phyloP scores from a whole-genome alignment of 306 rosid species.

The Dalbergia cochinchinensis region DNA sequence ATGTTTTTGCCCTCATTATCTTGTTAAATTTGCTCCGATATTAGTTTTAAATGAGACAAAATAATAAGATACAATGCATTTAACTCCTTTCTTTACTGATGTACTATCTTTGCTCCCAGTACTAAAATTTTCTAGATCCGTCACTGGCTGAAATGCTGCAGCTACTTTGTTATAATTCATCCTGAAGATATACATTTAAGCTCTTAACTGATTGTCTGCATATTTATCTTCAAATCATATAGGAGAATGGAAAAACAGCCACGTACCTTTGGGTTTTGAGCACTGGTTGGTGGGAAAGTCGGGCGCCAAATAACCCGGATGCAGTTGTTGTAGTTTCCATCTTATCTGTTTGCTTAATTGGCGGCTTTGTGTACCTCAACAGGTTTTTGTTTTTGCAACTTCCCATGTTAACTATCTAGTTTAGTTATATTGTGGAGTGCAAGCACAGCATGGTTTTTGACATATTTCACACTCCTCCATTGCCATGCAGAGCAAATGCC shows the following conservation, averaged over 20 bases:
- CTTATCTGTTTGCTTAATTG: conserved; percentile 67
- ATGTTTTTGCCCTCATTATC: too few species aligned
- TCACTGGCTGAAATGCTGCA: conserved; percentile 5
- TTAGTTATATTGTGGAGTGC: not conserved
- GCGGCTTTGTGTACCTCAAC: conserved; percentile 79
- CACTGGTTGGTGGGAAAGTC: conserved; percentile 92
- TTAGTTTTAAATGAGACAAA: too few species aligned
- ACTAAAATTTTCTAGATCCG: too few species aligned
- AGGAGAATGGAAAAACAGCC: conserved; percentile 88
- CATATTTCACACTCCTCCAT: conserved; percentile 22
- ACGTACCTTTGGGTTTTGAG: conserved; percentile 88
- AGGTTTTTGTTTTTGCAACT: conserved; percentile 56
- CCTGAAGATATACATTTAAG: not conserved
- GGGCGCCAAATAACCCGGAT: conserved; percentile 87
- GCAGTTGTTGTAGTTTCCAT: conserved; percentile 69
- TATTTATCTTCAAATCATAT: conserved; percentile 36
- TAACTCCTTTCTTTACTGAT: too few species aligned
- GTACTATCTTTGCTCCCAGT: too few species aligned
- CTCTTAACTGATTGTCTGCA: conserved; percentile 20
- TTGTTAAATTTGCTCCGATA: too few species aligned
- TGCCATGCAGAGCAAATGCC: conserved; percentile 64
- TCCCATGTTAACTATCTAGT: conserved; percentile 21
- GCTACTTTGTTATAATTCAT: not conserved
- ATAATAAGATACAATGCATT: too few species aligned
- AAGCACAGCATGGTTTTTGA: conserved; percentile 23